A percentile compares a stretch with the other conserved stretches of the same genome.
Conservation (phyloP, 1,284 basidiomycete species). For the Moniliophthora roreri region DNA sequence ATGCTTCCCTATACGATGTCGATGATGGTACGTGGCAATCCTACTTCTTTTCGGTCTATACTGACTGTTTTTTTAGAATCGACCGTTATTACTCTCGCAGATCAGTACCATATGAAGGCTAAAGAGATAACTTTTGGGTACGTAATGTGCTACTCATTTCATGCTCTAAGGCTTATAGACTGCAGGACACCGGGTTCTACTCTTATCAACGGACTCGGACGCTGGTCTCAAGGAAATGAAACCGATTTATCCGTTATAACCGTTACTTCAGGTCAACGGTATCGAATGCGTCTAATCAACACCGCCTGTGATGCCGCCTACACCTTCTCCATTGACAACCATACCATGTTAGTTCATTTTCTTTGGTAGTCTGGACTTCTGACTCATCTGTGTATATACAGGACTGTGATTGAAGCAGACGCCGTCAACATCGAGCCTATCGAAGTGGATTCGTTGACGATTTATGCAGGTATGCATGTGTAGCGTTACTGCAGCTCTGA, state of each 20-base stretch:
- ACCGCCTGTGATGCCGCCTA: slow-evolving; percentile 37
- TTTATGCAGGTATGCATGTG: slow-evolving; percentile 15
- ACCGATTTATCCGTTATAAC: slow-evolving; percentile 28
- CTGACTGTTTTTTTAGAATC: slow-evolving; percentile 17
- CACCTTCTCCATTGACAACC: slow-evolving; percentile 35
- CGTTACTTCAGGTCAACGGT: slow-evolving; percentile 22
- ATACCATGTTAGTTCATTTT: slow-evolving; percentile 24
- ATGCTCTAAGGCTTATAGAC: neutral
- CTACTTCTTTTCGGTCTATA: neutral
- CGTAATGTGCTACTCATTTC: neutral
- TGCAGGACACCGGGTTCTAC: slow-evolving; percentile 32
- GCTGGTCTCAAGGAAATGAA: slow-evolving; percentile 14
- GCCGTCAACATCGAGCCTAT: slow-evolving; percentile 12
- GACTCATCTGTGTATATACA: neutral
- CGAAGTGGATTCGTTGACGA: slow-evolving; percentile 16
- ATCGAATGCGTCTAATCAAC: slow-evolving; percentile 48
- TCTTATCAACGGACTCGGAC: slow-evolving; percentile 45
- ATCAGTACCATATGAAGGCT: slow-evolving; percentile 29
- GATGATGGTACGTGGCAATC: slow-evolving; percentile 43
- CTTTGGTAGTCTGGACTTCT: slow-evolving; percentile 6
- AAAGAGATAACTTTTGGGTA: neutral
- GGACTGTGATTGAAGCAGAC: slow-evolving; percentile 19
- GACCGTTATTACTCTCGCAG: slow-evolving; percentile 29
- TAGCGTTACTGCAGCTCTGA: neutral
- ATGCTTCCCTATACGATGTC: slow-evolving; percentile 38